Evolutionary conservation across 768 basidiomycete genomes (phyloP).

Genomic region (Polyporus arcularius): DNA sequence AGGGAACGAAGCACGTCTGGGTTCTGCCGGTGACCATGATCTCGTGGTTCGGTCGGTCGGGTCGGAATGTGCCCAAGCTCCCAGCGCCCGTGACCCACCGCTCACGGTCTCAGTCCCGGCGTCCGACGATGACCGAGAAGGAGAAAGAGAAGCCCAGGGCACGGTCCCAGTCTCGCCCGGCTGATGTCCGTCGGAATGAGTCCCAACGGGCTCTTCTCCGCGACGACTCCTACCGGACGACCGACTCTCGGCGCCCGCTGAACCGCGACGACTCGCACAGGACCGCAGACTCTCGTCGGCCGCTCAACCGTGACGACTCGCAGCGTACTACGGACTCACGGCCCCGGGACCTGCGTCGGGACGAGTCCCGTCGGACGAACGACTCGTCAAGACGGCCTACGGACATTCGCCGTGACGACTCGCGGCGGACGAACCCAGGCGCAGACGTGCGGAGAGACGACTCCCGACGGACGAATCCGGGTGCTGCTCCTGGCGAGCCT

Average conservation of each 20-base stretch:
- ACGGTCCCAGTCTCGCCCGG: conserved; percentile 14
- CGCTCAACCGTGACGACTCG: conserved; percentile 15
- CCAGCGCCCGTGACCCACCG: conserved; percentile 42
- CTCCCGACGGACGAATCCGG: conserved; percentile 9
- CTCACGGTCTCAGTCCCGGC: conserved; percentile 33
- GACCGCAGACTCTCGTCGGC: conserved; percentile 10
- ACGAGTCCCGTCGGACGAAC: conserved; percentile 17
- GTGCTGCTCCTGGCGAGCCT: conserved; percentile 7
- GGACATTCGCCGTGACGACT: conserved; percentile 10
- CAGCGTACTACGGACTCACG: conserved; percentile 2
- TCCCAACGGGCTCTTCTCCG: conserved; percentile 21
- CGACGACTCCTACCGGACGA: conserved; percentile 20
- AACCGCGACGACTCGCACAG: conserved; percentile 17
- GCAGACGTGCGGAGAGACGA: conserved; percentile 6
- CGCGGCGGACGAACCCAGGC: conserved; percentile 7
- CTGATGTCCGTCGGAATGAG: conserved; percentile 22
- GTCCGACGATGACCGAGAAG: conserved; percentile 11
- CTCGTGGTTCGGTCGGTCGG: conserved; percentile 60
- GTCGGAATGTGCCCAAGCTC: conserved; percentile 36
- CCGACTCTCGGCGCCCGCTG: conserved; percentile 21
- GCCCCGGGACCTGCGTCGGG: conserved; percentile 14
- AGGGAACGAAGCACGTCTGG: conserved; percentile 60
- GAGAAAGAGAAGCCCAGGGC: conserved; percentile 16
- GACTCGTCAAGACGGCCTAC: background rate
- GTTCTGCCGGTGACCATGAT: conserved; percentile 66